Evolutionary conservation across 1,139 yeast genomes (phyloP), one percentile per base, ranked within the genome.

Genomic region (Debaryomyces singareniensis): DNA sequence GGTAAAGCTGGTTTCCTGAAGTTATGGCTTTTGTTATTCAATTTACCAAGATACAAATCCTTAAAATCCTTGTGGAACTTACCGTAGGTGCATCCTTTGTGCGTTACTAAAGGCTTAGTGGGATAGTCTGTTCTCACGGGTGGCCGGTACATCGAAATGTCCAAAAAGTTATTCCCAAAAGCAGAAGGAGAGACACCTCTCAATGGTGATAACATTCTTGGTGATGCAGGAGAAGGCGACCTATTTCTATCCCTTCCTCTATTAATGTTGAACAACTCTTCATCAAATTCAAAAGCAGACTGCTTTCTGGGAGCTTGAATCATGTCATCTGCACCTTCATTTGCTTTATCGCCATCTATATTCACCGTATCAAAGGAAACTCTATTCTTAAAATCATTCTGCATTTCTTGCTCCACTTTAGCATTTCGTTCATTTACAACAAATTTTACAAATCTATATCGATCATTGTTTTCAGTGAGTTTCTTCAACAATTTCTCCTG

Each of bases 61-160:
- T 61, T 67, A 39, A 58, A 75, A 12, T 59, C 45, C 26, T 49
- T 47, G 45, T 75, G 82, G 28, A 58, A 49, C 38, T 64, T 64
- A 5, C 75, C 62, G 29, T 60, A 53, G 2, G 76, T 66, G 41
- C 77, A 70, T 4, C 78, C 74, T 33, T 63, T 60, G 42, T 68
- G 73, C 12, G 68, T 61, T 6, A 73, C 57, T 16, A 68, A 66
- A 2, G 80, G 79, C 15, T 59, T 46, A 2, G 80, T 68, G 2
- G 80, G 80, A 45, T 74, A 75, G 5, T 23, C 10, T 7, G 13
- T 13, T 21, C 31, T 16, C 4, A 24, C 27, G 6, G 29, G 23
- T 4, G 18, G 15, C 13, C 24, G 24, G 4, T 38, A 29, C 20
- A 34, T 18, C 14, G 40, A 32, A 16, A 42, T 22, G 22, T 42